Evolutionary conservation across 2,329 filamentous ascomycete species (phyloP), one percentile per base, ranked within the genome.

Genomic region (Hypoxylon sp.): DNA sequence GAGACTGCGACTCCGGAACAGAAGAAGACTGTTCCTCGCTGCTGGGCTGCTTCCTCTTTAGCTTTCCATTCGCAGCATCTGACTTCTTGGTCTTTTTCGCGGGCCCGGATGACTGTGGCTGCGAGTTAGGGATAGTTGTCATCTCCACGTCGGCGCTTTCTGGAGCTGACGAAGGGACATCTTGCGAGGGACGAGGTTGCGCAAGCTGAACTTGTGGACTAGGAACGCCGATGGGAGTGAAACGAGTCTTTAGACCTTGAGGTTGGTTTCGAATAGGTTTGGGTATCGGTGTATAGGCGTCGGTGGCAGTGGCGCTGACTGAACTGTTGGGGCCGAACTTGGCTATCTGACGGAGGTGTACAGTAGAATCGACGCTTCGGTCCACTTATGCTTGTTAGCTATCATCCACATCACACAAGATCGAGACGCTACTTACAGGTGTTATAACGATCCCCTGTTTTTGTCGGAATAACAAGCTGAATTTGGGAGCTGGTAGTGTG

Each of bases 321-420:
- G 70, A 57, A 68, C 69, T 59, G 62, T 71, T 57, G 65, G 78
- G 68, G n/a, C 74, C 69, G 13, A 90, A 72, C 30, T 79, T 76
- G 5, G 85, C 78, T 21, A 86, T 77, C 55, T 83, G 82, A 63
- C 85, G 84, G 37, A 91, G 73, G 57, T 88, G 84, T 51, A 91
- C 73, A 4, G 83, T 82, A 48, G 81, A 79, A 32, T 82, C 76
- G 52, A 89, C 74, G 3, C 71, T 65, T 19, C 73, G 75, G 23
- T 71, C 70, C 34, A 74, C 70, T 79, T 65, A 77, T 65, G 8
- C 12, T 23, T 36, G 51, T 65, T 47, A 67, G 67, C 61, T 46
- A 62, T 5, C 5, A 6, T 9, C 66, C 37, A 63, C 63, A 59
- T 66, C 15, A 11, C 12, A 7, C 15, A 9, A 36, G 43, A 56